phyloP scores from a whole-genome alignment of 148 eudicot species.

The Rhododendron henanense region DNA sequence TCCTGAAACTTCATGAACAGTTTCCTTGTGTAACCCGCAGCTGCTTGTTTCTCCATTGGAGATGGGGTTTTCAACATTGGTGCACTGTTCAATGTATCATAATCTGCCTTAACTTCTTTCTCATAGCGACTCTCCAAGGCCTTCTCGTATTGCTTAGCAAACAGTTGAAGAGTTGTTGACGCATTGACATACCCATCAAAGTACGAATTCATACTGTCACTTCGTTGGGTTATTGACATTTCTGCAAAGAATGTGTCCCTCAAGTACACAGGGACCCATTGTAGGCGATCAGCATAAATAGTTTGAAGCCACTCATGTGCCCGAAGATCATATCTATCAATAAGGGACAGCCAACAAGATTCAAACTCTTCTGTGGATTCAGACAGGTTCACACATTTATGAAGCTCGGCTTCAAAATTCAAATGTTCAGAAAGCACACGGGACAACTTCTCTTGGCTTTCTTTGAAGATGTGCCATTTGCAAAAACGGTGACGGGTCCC shows the following conservation, averaged over 20 bases:
- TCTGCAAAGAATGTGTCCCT: conserved; percentile 54
- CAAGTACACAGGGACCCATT: conserved; percentile 54
- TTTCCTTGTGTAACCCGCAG: conserved; percentile 45
- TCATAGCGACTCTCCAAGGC: conserved; percentile 55
- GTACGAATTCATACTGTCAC: conserved; percentile 60
- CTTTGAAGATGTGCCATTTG: conserved; percentile 56
- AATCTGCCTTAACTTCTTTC: conserved; percentile 60
- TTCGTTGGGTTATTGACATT: conserved; percentile 45
- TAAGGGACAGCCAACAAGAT: conserved; percentile 47
- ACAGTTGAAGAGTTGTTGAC: conserved; percentile 42
- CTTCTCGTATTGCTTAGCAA: conserved; percentile 50
- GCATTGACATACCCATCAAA: conserved; percentile 66
- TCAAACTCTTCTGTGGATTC: conserved; percentile 53
- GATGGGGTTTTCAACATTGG: conserved; percentile 53
- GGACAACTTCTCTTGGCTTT: conserved; percentile 51
- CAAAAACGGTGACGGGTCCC: conserved; percentile 44
- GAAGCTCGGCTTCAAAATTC: conserved; percentile 50
- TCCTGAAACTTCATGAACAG: conserved; percentile 50
- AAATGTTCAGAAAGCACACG: conserved; percentile 35
- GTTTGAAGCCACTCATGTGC: conserved; percentile 49
- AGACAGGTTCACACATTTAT: conserved; percentile 48
- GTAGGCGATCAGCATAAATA: conserved; percentile 37
- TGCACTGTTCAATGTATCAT: conserved; percentile 43
- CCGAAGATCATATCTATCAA: conserved; percentile 42
- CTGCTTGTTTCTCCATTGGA: conserved; percentile 60